Evolutionary conservation across 2,329 filamentous ascomycete species (phyloP), one percentile per base, ranked within the genome.

Genomic region (Sclerotinia spermophila): DNA sequence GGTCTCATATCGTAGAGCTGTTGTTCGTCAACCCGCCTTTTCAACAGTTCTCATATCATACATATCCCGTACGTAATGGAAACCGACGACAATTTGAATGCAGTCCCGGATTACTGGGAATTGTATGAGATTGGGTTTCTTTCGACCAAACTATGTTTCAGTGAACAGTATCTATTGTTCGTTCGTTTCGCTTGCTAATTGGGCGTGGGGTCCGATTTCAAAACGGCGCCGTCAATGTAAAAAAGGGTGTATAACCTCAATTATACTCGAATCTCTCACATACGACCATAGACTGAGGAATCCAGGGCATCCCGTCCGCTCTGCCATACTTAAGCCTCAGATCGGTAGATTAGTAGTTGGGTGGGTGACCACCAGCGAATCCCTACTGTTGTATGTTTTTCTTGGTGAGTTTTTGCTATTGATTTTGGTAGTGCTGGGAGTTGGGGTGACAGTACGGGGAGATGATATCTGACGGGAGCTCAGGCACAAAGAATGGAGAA

Each of bases 301-400:
- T 30, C 30, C 42, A 30, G 44, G 64, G 70, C 68, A 72, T 72
- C 71, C 71, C 62, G 62, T 72, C 60, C 68, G 68, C 68, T 72
- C 68, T 72, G 71, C 62, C 58, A 68, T 72, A 69, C 67, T 65
- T 44, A 72, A 72, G 68, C 61, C 27, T 67, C 68, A 67, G 58
- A 71, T 70, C 62, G 68, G 68, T 67, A 65, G 71, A 67, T 72
- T 33, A 66, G 71, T 72, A 72, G 68, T 72, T 67, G 51, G 53
- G 68, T 70, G 55, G 67, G 71, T 70, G 68, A 70, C 68, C 51
- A 70, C 60, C 42, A 56, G 71, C 71, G 71, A 72, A 72, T 72
- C 24, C 67, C 67, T 66, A 60, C 67, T 71, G 65, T 64, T 45
- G 53, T 72, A 42, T 58, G 56, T 68, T 21, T n/a, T 27, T 44